Conservation (phyloP, 2,329 filamentous ascomycete genomes). For the Penicillium concentricum region DNA sequence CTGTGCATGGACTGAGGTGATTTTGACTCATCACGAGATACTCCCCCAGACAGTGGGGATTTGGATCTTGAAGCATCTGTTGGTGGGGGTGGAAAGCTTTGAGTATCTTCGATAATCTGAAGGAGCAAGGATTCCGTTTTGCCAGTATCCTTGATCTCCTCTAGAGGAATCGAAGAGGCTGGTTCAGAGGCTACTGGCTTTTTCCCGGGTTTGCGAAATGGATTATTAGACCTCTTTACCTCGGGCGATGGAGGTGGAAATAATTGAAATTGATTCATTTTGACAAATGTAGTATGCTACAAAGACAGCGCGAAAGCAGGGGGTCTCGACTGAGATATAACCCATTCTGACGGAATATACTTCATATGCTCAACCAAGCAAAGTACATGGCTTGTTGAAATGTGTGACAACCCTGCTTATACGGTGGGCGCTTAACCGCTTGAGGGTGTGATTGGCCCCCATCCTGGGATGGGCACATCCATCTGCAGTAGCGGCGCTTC, state of each 20-base stretch:
- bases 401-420: conserved; percentile 26
- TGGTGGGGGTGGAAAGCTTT: conserved; percentile 28
- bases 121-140: conserved; percentile 40
- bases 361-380: neutral
- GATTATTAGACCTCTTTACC: conserved; percentile 32
- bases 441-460: conserved; percentile 22
- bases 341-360: conserved; percentile 7
- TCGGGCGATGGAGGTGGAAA: conserved; percentile 39
- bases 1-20: conserved; percentile 18
- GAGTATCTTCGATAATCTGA: conserved; percentile 40
- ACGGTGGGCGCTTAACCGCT: conserved; percentile 32
- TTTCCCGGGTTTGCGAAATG: conserved; percentile 32
- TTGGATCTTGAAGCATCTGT: conserved; percentile 19
- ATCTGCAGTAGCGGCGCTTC: conserved; percentile 25
- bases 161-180: conserved; percentile 28
- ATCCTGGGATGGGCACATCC: conserved; percentile 15
- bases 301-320: conserved; percentile 13
- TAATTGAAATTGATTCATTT: conserved; percentile 42
- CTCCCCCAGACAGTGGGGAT: conserved; percentile 13
- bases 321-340: conserved; percentile 24
- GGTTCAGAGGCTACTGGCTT: conserved; percentile 23
- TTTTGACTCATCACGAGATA: conserved; percentile 7
- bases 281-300: conserved; percentile 6
- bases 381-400: conserved; percentile 1
- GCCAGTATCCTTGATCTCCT: conserved; percentile 28